Evolutionary conservation across 2,329 filamentous ascomycete species (phyloP).

Genomic region (Zymoseptoria tritici): DNA sequence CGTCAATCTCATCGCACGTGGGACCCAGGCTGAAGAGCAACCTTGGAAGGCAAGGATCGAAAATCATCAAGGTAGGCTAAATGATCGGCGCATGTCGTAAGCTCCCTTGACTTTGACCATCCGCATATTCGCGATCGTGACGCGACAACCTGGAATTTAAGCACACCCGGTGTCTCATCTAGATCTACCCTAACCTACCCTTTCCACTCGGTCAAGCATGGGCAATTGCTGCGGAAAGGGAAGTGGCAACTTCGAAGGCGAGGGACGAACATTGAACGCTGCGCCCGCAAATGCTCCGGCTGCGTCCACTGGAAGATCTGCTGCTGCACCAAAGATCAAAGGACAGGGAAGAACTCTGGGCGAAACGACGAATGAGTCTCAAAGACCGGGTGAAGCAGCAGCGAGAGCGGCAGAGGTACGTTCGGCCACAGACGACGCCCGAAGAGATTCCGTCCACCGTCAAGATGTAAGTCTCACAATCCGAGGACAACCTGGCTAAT

Average conservation of each 20-base stretch:
- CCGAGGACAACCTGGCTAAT: not conserved
- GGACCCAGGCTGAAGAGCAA: too few relatives aligned
- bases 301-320: slow-evolving; percentile 35
- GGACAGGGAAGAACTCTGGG: slow-evolving; percentile 55
- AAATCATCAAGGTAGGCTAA: too few relatives aligned
- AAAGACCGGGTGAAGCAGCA: slow-evolving; percentile 63
- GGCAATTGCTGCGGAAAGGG: slow-evolving; percentile 79
- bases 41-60: too few relatives aligned
- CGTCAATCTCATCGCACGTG: too few relatives aligned
- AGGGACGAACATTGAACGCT: slow-evolving; percentile 64
- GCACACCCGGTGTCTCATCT: too few relatives aligned
- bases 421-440: slow-evolving; percentile 11
- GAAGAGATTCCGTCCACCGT: not conserved
- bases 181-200: too few relatives aligned
- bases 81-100: too few relatives aligned
- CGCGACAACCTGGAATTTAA: too few relatives aligned
- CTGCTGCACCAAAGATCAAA: slow-evolving; percentile 44
- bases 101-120: too few relatives aligned
- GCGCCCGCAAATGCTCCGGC: slow-evolving; percentile 37
- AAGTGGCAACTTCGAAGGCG: slow-evolving; percentile 60
- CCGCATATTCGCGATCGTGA: not conserved
- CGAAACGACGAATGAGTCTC: slow-evolving; percentile 31
- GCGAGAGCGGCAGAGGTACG: slow-evolving; percentile 78
- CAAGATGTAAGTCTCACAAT: not conserved
- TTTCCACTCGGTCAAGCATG: slow-evolving; percentile 46